A percentile compares a stretch with the other conserved stretches of the same genome.
Evolutionary conservation across 2,329 filamentous ascomycete genomes (phyloP).

Genomic region (Chaetomiaceae sp.): DNA sequence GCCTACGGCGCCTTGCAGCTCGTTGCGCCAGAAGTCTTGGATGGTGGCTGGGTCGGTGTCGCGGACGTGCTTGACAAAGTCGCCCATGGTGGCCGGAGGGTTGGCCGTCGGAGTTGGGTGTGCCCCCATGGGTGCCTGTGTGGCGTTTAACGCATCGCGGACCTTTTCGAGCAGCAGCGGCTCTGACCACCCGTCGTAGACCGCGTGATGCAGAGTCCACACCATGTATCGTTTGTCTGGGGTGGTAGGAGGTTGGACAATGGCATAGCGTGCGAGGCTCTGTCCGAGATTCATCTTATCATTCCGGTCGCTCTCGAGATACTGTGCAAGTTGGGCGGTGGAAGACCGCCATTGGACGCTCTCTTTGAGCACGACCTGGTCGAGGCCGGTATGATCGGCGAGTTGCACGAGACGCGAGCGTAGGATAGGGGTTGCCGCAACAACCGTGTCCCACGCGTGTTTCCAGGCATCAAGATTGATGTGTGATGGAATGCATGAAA

Average conservation of each 20-base stretch:
- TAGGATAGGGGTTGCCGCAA: constrained; percentile 38
- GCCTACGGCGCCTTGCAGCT: constrained; percentile 41
- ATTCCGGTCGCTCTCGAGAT: constrained; percentile 36
- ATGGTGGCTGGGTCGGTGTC: constrained; percentile 34
- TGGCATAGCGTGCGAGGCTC: constrained; percentile 8
- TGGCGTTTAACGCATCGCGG: neutral
- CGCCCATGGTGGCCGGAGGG: constrained; percentile 10
- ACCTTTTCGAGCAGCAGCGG: constrained; percentile 41
- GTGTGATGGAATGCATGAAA: constrained; percentile 36
- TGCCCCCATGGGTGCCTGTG: neutral
- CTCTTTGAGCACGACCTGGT: constrained; percentile 45
- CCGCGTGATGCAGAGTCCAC: constrained; percentile 50
- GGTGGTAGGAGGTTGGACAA: neutral
- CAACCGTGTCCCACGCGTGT: constrained; percentile 43
- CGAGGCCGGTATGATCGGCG: constrained; percentile 36
- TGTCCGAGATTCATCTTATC: constrained; percentile 34
- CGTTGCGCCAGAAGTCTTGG: constrained; percentile 43
- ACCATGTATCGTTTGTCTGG: constrained; percentile 31
- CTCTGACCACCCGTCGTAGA: constrained; percentile 57
- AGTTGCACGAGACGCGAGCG: constrained; percentile 45
- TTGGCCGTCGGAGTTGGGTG: constrained; percentile 2
- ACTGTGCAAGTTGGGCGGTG: constrained; percentile 34
- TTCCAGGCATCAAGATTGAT: constrained; percentile 35
- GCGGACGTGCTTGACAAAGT: constrained; percentile 46
- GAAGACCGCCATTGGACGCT: constrained; percentile 34